Conservation (phyloP, 257 asterid species). For the Asclepias syriaca region DNA sequence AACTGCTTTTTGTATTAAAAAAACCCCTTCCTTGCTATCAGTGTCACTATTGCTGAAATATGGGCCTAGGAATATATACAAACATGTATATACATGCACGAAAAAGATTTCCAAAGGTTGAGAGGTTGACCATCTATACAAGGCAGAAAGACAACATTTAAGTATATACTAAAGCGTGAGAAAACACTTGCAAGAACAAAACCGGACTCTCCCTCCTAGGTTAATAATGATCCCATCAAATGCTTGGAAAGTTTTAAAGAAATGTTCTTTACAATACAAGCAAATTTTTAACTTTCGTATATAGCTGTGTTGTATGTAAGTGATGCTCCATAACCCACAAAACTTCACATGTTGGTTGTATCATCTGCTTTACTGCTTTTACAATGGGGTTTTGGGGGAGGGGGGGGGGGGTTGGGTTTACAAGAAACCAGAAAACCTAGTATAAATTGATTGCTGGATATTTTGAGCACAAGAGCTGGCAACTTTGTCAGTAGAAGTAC, state of each 20-base stretch:
- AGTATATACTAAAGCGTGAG: too few relatives aligned
- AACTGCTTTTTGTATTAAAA: background rate
- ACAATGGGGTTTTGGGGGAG: background rate
- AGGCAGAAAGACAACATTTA: too few relatives aligned
- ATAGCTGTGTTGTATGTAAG: background rate
- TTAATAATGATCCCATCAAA: background rate
- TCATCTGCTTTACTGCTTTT: background rate
- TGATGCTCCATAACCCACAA: background rate
- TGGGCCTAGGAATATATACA: too few relatives aligned
- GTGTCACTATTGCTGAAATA: too few relatives aligned
- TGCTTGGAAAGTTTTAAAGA: background rate
- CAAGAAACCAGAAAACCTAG: slow-evolving; percentile 15
- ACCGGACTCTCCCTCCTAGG: too few relatives aligned
- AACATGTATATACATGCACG: too few relatives aligned
- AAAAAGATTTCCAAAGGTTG: too few relatives aligned
- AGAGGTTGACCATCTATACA: too few relatives aligned
- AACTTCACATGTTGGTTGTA: background rate
- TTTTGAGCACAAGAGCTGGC: slow-evolving; percentile 7
- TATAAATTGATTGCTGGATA: slow-evolving; percentile 31
- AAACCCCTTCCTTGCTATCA: too few relatives aligned
- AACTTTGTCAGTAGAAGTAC: slow-evolving; percentile 11
- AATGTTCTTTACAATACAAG: background rate
- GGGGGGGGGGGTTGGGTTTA: background rate
- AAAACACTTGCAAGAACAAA: too few relatives aligned
- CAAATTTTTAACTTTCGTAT: background rate